Evolutionary conservation across 169 alveolate genomes (phyloP).

Genomic region (Babesia bovis): DNA sequence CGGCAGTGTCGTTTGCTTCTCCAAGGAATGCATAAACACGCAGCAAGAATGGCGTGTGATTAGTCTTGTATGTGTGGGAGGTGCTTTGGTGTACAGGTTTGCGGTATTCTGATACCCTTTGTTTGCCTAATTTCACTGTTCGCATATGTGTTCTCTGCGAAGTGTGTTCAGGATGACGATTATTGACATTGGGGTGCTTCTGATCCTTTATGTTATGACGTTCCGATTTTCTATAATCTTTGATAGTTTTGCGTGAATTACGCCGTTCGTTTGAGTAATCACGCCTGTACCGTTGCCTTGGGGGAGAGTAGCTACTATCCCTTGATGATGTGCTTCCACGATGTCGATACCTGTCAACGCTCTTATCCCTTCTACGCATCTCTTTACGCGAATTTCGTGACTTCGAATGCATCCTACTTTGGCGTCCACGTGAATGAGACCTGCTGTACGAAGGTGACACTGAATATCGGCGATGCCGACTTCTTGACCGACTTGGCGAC

Average conservation of each 20-base stretch:
- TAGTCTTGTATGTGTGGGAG: constrained; percentile 10
- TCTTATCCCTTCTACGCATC: background rate
- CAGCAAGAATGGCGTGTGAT: constrained; percentile 48
- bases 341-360: background rate
- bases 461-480: background rate
- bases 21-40: constrained; percentile 23
- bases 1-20: background rate
- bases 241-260: background rate
- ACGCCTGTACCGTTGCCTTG: constrained; percentile 7
- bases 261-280: background rate
- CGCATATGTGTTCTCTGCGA: background rate
- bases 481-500: background rate
- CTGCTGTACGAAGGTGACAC: constrained; percentile 7
- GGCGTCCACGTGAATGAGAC: constrained; percentile 16
- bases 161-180: background rate
- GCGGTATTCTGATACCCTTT: background rate
- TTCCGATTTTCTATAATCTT: background rate
- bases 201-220: background rate
- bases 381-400: background rate
- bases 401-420: background rate
- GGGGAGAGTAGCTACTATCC: constrained; percentile 16
- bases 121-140: background rate
- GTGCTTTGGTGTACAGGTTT: background rate
- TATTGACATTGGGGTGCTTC: background rate
- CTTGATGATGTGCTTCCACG: background rate